These are phyloP conservation scores for Alternaria incomplexa DNA, from an alignment of 2,329 filamentous ascomycete genomes.

Conservation along the genomic window DNA sequence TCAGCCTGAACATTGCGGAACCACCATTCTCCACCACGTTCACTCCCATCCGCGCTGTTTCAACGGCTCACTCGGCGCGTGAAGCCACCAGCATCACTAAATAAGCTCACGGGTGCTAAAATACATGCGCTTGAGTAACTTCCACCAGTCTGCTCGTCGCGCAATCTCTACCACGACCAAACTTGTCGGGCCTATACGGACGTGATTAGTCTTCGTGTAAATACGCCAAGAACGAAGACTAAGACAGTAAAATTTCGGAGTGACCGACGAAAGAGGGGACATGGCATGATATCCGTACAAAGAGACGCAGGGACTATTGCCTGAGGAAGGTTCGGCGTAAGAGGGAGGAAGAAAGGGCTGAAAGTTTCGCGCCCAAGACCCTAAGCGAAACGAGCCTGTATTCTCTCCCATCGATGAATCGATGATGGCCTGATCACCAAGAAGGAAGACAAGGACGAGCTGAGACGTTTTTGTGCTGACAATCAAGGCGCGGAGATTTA, in stretches of 20 bases:
- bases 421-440: background rate
- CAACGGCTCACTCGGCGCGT: background rate
- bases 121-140: background rate
- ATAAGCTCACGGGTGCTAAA: background rate
- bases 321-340: background rate
- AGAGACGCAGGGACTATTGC: background rate
- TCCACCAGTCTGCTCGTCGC: background rate
- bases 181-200: background rate
- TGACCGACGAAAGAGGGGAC: background rate
- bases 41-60: background rate
- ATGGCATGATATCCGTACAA: background rate
- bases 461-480: background rate
- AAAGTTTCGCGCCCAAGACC: background rate
- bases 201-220: background rate
- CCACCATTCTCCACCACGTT: background rate
- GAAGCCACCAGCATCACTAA: background rate
- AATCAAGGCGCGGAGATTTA: conserved; percentile 1
- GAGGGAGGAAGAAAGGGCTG: background rate
- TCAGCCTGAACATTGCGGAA: background rate
- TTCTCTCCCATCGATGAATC: background rate
- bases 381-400: background rate
- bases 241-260: background rate
- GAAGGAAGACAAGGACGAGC: background rate
- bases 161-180: background rate
- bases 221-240: background rate